Evolutionary conservation across 108 stramenopile genomes (phyloP), one percentile per base, ranked within the genome.

Genomic region (Conticribra weissflogii): DNA sequence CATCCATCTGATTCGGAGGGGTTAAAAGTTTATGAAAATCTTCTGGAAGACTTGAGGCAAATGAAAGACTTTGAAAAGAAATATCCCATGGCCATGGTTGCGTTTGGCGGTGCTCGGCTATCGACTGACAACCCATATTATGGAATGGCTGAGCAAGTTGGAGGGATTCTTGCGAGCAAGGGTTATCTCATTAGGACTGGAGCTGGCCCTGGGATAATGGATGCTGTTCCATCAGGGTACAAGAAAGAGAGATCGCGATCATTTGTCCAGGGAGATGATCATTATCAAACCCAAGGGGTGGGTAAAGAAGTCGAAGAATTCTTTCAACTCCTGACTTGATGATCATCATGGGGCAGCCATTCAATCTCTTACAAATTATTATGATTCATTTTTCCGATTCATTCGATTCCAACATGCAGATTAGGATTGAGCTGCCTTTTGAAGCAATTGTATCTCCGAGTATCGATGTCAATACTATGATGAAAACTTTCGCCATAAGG

Each of bases 121-220:
- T 41, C 28, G 21, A 49, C 15, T 19, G 59, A 66, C 28, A 30
- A 74, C 59, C 66, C 56, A 30, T 68, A 46, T 59, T 74, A 74
- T 44, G 24, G 19, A 18, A 29, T 74, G 24, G 73, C 73, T 2
- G 29, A 2, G 4, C 41, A 67, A 23, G 45, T 74, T 23, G 73
- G 73, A 19, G 58, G 49, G 56, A 67, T 23, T 16, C 30, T 74
- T 48, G 73, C 66, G 2, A 22, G 17, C 17, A 50, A 58, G 47
- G 73, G 73, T 18, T 59, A 23, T 45, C 32, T 59, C 3, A 66
- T 74, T 23, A 19, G 73, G 14, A 74, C 73, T 29, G 73, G 73
- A 17, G 73, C 56, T 2, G 69, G 69, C 29, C 66, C 66, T 24
- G 73, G 73, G 3, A 74, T 67, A 16, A 74, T 74, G 73, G 73